These are phyloP conservation scores for Irpex sp. DNA, from an alignment of 1,284 basidiomycete genomes.

Conservation along the genomic window DNA sequence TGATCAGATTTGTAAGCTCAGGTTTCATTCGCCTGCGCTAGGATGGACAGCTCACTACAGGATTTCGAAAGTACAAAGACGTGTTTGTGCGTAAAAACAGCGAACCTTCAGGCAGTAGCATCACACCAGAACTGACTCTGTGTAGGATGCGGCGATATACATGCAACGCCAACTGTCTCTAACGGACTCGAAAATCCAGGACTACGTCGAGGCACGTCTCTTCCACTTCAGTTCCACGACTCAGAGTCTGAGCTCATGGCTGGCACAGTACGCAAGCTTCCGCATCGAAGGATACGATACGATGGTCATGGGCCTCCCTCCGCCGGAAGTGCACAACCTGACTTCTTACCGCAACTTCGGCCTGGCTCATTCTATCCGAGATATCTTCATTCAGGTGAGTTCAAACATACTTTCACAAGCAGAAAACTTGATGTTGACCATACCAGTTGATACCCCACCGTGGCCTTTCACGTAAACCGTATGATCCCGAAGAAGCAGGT, in stretches of 20 bases:
- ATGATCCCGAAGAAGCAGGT: not conserved
- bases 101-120: not conserved
- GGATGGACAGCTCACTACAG: no score
- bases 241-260: not conserved
- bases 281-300: slow-evolving; percentile 40
- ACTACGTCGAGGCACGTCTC: slow-evolving; percentile 43
- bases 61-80: slow-evolving; percentile 22
- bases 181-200: slow-evolving; percentile 40
- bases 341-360: slow-evolving; percentile 9
- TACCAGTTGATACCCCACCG: slow-evolving; percentile 8
- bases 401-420: not conserved
- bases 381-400: slow-evolving; percentile 11
- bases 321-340: slow-evolving; percentile 23
- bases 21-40: no score
- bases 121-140: not conserved
- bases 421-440: not conserved
- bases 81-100: slow-evolving; percentile 30
- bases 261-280: slow-evolving; percentile 37
- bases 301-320: slow-evolving; percentile 46
- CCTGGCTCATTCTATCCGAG: slow-evolving; percentile 10
- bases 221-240: not conserved
- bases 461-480: slow-evolving; percentile 1
- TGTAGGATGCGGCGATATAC: slow-evolving; percentile 44
- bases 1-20: slow-evolving; percentile 32
- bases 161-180: slow-evolving; percentile 42